phyloP scores from a whole-genome alignment of 805 yeast genomes.

The Wickerhamiella lipophila region DNA sequence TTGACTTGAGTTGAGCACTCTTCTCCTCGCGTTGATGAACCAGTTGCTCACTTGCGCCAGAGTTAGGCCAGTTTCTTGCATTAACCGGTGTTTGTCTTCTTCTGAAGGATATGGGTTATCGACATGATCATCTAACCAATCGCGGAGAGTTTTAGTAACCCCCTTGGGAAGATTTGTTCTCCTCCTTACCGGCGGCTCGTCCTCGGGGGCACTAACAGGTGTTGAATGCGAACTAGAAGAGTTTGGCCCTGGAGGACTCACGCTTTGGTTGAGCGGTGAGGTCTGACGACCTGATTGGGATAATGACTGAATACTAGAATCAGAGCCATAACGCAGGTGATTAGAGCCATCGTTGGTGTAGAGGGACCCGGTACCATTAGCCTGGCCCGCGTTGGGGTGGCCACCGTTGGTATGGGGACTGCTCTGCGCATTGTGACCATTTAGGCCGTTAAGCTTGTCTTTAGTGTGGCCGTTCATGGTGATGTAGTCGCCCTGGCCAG shows the following conservation, averaged over 20 bases:
- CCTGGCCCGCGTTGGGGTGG: neutral
- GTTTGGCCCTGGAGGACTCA: neutral
- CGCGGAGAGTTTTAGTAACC: conserved; percentile 56
- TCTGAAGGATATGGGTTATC: conserved; percentile 78
- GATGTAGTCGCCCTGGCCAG: neutral
- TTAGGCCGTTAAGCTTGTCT: neutral
- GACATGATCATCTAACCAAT: conserved; percentile 63
- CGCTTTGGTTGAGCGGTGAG: neutral
- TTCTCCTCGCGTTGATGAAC: conserved; percentile 78
- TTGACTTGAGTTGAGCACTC: conserved; percentile 39
- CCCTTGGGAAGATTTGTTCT: conserved; percentile 70
- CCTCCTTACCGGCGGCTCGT: conserved; percentile 22
- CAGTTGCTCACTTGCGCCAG: conserved; percentile 74
- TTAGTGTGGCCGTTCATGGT: neutral
- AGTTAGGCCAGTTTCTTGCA: conserved; percentile 62
- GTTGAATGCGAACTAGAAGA: neutral
- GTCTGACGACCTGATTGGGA: too few species aligned
- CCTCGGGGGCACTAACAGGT: neutral
- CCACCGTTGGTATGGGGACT: neutral
- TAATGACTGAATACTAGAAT: neutral
- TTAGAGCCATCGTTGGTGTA: too few species aligned
- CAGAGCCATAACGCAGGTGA: neutral
- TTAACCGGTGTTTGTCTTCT: conserved; percentile 56
- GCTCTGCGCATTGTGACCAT: neutral
- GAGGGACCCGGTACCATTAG: neutral